Evolutionary conservation across 2,329 filamentous ascomycete species (phyloP), one percentile per base, ranked within the genome.

Genomic region (Akanthomyces dipterigenus): DNA sequence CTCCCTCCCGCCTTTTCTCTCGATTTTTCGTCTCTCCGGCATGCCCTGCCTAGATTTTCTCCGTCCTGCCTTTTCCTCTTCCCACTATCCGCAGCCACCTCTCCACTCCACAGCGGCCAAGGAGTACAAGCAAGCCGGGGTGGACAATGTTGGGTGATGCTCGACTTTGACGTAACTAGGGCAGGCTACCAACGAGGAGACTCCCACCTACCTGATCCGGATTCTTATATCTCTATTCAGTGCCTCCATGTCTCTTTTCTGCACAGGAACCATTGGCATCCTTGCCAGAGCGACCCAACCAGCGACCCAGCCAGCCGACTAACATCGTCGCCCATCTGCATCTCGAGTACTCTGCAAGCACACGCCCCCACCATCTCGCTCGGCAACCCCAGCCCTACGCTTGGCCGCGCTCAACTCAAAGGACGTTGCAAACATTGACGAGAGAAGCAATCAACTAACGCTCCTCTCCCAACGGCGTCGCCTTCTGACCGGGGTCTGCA

Each of bases 191-290:
- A 55, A 55, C 42, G 28, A 43, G 22, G 31, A 48, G 20, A 42
- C 31, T 24, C 40, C 34, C 9, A 34, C 24, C 49, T 46, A 53
- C 57, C 50, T 61, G 40, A 55, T 61, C 42, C 18, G 42, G 42
- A 46, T 50, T 61, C 28, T 38, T 61, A 61, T 61, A 55, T 61
- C 58, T 61, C 20, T 22, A 36, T 48, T 48, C 40, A 58, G 40
- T 42, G 12, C 20, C 58, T 31, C 58, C 6, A 40, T 45, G 42
- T 54, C 50, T 55, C 50, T 42, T 36, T 59, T 61, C 8, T 46
- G 50, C 49, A 54, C 22, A 50, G 9, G 8, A 50, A 28, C 50
- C 46, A 18, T 31, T 22, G 20, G 28, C 28, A 43, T 50, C 36
- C 45, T 49, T 58, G 55, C 24, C 45, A 58, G 20, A 18, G 34